A percentile compares a stretch with the other conserved stretches of the same genome.
phyloP scores from a whole-genome alignment of 306 rosid species.

The Argentina anserina region DNA sequence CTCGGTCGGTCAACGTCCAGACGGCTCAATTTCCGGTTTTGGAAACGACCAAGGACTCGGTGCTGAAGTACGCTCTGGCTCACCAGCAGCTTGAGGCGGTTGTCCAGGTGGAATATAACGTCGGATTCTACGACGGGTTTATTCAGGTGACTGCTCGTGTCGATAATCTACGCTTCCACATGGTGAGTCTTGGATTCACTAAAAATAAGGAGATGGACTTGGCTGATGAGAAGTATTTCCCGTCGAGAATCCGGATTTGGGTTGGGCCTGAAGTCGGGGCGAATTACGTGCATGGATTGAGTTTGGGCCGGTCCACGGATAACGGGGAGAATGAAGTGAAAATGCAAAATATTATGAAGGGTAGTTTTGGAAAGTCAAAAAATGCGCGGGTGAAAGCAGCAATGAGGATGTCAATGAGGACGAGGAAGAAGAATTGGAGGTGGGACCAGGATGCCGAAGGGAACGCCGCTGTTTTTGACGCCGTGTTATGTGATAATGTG shows the following conservation, averaged over 20 bases:
- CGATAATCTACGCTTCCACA: conserved; percentile 66
- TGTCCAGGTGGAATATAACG: conserved; percentile 71
- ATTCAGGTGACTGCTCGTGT: conserved; percentile 73
- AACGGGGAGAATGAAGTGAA: conserved; percentile 62
- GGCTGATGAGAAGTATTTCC: conserved; percentile 65
- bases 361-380: conserved; percentile 37
- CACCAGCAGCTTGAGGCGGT: conserved; percentile 89
- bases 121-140: conserved; percentile 52
- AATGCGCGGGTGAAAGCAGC: conserved; percentile 38
- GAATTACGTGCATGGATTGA: conserved; percentile 59
- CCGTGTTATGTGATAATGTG: conserved; percentile 45
- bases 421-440: conserved; percentile 58
- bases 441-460: conserved; percentile 91
- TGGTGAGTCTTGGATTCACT: conserved; percentile 55
- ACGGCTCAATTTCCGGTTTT: conserved; percentile 37
- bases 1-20: conserved; percentile 22
- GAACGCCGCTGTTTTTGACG: conserved; percentile 73
- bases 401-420: conserved; percentile 39
- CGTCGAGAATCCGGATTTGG: conserved; percentile 69
- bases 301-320: conserved; percentile 73
- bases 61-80: conserved; percentile 61
- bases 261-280: conserved; percentile 90
- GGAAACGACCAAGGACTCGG: conserved; percentile 56
- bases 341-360: conserved; percentile 46
- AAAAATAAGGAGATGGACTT: conserved; percentile 42